These are phyloP conservation scores for Atalantia buxifolia DNA, from an alignment of 345 rosid genomes.

Conservation along the genomic window DNA sequence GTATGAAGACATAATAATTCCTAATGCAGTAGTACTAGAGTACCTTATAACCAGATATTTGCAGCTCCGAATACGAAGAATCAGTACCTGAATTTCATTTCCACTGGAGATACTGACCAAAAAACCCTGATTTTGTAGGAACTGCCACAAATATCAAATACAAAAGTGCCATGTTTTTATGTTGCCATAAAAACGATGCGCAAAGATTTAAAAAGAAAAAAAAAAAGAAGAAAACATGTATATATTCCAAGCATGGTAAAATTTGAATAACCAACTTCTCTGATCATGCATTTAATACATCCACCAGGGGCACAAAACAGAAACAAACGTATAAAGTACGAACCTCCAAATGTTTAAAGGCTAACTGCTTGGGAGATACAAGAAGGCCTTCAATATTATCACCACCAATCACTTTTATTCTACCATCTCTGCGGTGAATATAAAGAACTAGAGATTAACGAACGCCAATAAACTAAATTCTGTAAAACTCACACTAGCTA, in stretches of 20 bases:
- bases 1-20: conserved; percentile 10
- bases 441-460: background rate
- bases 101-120: conserved; percentile 61
- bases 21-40: conserved; percentile 6
- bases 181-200: background rate
- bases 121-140: conserved; percentile 75
- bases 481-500: too few relatives aligned
- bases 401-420: conserved; percentile 85
- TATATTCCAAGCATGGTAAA: background rate
- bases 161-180: background rate
- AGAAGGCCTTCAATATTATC: conserved; percentile 76
- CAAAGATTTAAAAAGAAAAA: background rate
- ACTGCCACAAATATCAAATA: conserved; percentile 38
- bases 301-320: background rate
- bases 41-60: conserved; percentile 7
- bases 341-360: conserved; percentile 78
- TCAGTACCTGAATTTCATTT: conserved; percentile 74
- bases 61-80: conserved; percentile 15
- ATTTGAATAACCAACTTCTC: background rate
- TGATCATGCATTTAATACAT: background rate
- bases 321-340: background rate
- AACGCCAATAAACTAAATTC: background rate
- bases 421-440: conserved; percentile 59
- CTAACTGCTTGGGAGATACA: conserved; percentile 62
- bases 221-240: too few relatives aligned